Conservation (phyloP, 192 early-diverging fungal species). For the Gamsiella multidivaricata region DNA sequence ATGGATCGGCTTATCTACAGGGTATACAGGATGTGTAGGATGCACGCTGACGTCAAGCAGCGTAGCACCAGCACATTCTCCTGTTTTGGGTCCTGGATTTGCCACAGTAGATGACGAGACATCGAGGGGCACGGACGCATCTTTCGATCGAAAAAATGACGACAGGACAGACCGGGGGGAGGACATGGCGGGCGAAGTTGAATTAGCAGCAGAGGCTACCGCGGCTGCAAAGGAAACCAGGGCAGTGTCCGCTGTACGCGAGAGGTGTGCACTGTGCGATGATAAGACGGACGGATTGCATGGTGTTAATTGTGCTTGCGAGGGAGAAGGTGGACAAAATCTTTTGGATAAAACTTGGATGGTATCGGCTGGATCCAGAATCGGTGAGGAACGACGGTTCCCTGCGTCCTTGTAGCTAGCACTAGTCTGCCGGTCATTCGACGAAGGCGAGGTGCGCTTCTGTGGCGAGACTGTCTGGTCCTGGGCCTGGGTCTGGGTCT, state of each 20-base stretch:
- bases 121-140: not conserved
- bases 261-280: not conserved
- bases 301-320: slow-evolving; percentile 5
- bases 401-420: slow-evolving; percentile 18
- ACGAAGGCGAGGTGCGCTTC: not conserved
- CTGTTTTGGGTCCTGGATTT: no score
- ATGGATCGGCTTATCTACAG: not conserved
- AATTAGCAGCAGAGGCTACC: slow-evolving; percentile 7
- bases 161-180: slow-evolving; percentile 10
- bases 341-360: slow-evolving; percentile 26
- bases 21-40: not conserved
- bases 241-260: slow-evolving; percentile 6
- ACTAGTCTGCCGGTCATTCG: not conserved
- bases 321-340: slow-evolving; percentile 1
- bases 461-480: not conserved
- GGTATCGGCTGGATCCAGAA: slow-evolving; percentile 30
- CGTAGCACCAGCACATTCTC: not conserved
- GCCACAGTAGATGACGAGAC: not conserved
- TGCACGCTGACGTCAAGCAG: not conserved
- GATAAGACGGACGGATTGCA: not conserved
- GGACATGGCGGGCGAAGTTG: not conserved
- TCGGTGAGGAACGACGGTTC: slow-evolving; percentile 9
- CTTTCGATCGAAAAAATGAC: not conserved
- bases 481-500: not conserved
- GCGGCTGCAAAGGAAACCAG: slow-evolving; percentile 26